These are phyloP conservation scores for Selaginella moellendorffii DNA, from an alignment of 75 land plant species.

Conservation along the genomic window DNA sequence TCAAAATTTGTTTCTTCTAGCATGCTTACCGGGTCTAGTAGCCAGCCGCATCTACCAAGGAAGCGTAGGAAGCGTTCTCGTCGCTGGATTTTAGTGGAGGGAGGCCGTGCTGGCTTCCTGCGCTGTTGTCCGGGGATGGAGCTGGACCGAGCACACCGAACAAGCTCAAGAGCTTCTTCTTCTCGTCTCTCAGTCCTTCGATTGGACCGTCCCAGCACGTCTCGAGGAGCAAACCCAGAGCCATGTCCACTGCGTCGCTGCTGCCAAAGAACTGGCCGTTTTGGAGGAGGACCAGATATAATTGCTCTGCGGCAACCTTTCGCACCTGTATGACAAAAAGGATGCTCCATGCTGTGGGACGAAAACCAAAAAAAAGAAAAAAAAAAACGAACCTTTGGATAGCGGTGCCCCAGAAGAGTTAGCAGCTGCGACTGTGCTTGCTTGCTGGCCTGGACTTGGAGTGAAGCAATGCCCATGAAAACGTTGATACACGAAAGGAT, in stretches of 20 bases:
- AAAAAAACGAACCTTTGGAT: constrained; percentile 96
- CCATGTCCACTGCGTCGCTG: too few relatives aligned
- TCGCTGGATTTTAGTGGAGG: constrained; percentile 18
- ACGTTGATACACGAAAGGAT: constrained; percentile 59
- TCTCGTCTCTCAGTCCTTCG: constrained; percentile 36
- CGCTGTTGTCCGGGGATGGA: not conserved
- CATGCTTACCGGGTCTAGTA: too few relatives aligned
- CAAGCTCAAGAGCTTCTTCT: constrained; percentile 31
- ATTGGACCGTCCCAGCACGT: constrained; percentile 87
- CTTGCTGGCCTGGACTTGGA: constrained; percentile 24
- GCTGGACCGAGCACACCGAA: constrained; percentile 26
- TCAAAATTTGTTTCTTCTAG: too few relatives aligned
- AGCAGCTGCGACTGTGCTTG: constrained; percentile 53
- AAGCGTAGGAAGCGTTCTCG: constrained; percentile 70
- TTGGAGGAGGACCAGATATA: constrained; percentile 66
- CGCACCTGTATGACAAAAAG: constrained; percentile 61
- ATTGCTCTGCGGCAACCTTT: constrained; percentile 74
- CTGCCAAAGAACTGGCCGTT: constrained; percentile 36
- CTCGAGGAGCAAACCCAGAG: constrained; percentile 57
- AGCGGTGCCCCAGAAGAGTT: constrained; percentile 60
- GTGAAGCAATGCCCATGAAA: constrained; percentile 55
- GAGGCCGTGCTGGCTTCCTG: not conserved
- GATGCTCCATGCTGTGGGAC: too few relatives aligned
- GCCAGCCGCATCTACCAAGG: constrained; percentile 53
- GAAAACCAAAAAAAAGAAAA: too few relatives aligned